Evolutionary conservation across 345 rosid genomes (phyloP), one percentile per base, ranked within the genome.

Genomic region (Eutrema heterophyllum): DNA sequence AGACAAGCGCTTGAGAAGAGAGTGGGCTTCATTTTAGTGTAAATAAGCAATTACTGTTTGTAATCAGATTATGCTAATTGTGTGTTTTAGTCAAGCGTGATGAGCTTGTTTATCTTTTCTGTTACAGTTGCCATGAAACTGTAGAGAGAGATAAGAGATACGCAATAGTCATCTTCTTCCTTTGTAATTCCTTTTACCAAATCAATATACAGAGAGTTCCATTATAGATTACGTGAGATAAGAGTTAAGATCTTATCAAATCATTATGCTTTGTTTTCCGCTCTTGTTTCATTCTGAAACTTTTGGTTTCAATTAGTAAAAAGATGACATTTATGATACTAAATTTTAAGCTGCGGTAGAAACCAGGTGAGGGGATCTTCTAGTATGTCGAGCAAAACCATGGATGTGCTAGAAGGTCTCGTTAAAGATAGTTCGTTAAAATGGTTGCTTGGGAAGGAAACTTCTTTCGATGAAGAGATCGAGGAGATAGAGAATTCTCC

Each of bases 401-500:
- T 79, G 72, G 81, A 81, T 79, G 83, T 90, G 80, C 73, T 95
- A 1, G 94, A 95, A 84, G 88, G 89, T 78, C 74, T 95, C 13
- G 94, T 87, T 5, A 82, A 79, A 81, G 97, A 92, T 46, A 89
- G 90, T 54, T 90, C 99, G 45, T 83, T 95, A 65, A 84, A 90
- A 74, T 90, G 98, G 98, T 78, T 95, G 74, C 86, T 95, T 65
- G 83, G 94, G 45, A 90, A 77, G 76, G 73, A 85, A 72, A 84
- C 77, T 78, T 71, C 85, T 24, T 86, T 88, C n/a, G 83, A 80
- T 41, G 90, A 92, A 54, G 99, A 92, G 54, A 83, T 89, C 36
- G 89, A 90, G 66, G 97, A 92, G 74, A 83, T 90, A 81, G 93
- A 83, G 49, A 85, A 70, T 30, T 92, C 98, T 58, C 91, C 92